These are phyloP conservation scores for Saksenaea oblongispora DNA, from an alignment of 371 early-diverging fungal genomes.

Conservation along the genomic window DNA sequence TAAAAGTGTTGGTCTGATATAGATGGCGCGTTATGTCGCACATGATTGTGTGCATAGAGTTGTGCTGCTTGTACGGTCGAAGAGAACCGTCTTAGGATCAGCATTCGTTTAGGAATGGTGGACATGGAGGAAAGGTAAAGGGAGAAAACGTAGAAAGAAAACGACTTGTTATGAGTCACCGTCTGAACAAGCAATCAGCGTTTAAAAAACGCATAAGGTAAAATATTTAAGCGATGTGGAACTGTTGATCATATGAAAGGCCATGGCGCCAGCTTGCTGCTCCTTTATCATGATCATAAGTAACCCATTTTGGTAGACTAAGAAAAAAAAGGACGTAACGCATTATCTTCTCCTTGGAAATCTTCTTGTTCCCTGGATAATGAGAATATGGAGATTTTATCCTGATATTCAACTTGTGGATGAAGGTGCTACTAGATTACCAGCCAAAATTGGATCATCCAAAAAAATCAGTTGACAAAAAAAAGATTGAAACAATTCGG, in stretches of 20 bases:
- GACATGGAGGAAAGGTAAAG: background rate
- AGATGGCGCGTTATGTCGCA: background rate
- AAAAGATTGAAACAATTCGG: too few relatives aligned
- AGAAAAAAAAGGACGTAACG: too few relatives aligned
- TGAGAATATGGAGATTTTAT: too few relatives aligned
- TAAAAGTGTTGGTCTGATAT: conserved; percentile 65
- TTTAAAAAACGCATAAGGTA: background rate
- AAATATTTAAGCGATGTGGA: background rate
- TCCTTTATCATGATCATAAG: too few relatives aligned
- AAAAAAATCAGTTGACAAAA: too few relatives aligned
- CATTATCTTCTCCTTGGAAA: too few relatives aligned
- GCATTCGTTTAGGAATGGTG: background rate
- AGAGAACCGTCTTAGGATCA: background rate
- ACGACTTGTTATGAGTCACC: background rate
- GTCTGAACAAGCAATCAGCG: background rate
- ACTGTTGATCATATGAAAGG: background rate
- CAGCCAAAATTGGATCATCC: too few relatives aligned
- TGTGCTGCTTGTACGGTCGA: background rate
- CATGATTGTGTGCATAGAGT: background rate
- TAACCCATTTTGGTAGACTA: too few relatives aligned
- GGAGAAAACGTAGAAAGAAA: background rate
- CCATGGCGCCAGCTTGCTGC: too few relatives aligned
- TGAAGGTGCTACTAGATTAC: too few relatives aligned
- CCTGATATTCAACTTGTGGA: too few relatives aligned
- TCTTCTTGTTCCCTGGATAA: too few relatives aligned